A percentile compares a stretch with the other conserved stretches of the same genome.
Evolutionary conservation across 2,329 filamentous ascomycete genomes (phyloP).

Genomic region (Aspergillus sp.): DNA sequence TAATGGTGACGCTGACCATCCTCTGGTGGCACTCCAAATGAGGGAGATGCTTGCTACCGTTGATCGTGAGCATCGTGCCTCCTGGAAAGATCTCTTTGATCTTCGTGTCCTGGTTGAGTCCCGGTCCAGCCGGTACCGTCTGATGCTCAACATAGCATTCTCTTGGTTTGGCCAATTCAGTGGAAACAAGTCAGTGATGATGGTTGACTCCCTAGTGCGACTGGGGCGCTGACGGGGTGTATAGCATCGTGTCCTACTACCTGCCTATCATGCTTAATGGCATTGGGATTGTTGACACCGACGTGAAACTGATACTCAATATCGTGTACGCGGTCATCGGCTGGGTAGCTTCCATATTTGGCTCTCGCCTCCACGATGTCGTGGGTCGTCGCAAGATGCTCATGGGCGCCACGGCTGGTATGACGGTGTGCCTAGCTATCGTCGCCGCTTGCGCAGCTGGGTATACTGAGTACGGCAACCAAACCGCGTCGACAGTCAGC

Average conservation of each 20-base stretch:
- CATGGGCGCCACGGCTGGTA: slow-evolving; percentile 6
- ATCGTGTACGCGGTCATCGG: slow-evolving; percentile 10
- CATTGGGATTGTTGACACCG: slow-evolving; percentile 6
- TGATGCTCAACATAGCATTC: slow-evolving; percentile 11
- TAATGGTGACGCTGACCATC: slow-evolving; percentile 57
- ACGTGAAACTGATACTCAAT: slow-evolving; percentile 8
- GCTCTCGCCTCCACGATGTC: slow-evolving; percentile 10
- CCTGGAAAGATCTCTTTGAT: slow-evolving; percentile 8
- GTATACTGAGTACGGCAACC: slow-evolving; percentile 5
- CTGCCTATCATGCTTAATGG: slow-evolving; percentile 7
- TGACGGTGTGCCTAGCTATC: slow-evolving; percentile 11
- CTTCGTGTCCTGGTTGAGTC: slow-evolving; percentile 8
- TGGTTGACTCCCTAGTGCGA: not conserved
- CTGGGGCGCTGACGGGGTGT: not conserved
- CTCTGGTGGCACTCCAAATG: slow-evolving; percentile 45
- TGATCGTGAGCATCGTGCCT: slow-evolving; percentile 20
- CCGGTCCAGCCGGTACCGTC: slow-evolving; percentile 8
- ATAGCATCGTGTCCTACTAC: slow-evolving; percentile 9
- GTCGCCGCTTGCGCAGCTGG: slow-evolving; percentile 8
- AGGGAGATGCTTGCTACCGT: slow-evolving; percentile 33
- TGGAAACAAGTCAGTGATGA: slow-evolving; percentile 8
- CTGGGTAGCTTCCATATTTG: slow-evolving; percentile 7
- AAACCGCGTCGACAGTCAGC: slow-evolving; percentile 31
- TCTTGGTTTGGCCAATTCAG: slow-evolving; percentile 11
- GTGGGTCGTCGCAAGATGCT: slow-evolving; percentile 12